Evolutionary conservation across 805 yeast species (phyloP).

Genomic region (Pichia californica): DNA sequence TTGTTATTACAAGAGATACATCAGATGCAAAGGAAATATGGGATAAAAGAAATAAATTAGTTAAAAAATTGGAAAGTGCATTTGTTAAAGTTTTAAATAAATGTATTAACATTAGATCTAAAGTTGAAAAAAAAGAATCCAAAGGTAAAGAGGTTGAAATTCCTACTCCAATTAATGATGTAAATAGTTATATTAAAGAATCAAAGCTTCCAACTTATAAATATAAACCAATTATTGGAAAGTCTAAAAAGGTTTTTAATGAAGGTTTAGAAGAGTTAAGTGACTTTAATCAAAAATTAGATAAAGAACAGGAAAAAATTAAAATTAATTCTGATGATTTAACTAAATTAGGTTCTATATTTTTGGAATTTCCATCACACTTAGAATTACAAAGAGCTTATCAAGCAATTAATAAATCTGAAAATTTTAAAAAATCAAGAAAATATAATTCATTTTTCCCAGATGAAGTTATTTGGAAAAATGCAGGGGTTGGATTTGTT

Average conservation of each 20-base stretch:
- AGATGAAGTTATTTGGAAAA: constrained; percentile 80
- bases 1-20: constrained; percentile 62
- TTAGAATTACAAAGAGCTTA: constrained; percentile 83
- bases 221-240: constrained; percentile 62
- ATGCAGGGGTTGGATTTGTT: constrained; percentile 51
- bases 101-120: constrained; percentile 49
- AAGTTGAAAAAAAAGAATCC: constrained; percentile 39
- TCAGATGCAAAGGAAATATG: constrained; percentile 48
- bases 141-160: constrained; percentile 40
- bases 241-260: constrained; percentile 79
- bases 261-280: constrained; percentile 63
- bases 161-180: constrained; percentile 51
- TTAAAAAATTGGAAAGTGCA: constrained; percentile 58
- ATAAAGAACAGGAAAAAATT: constrained; percentile 42
- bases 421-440: constrained; percentile 39
- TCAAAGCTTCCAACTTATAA: constrained; percentile 84
- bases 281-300: constrained; percentile 62
- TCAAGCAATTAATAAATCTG: constrained; percentile 64
- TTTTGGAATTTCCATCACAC: constrained; percentile 77
- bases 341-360: constrained; percentile 59
- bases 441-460: constrained; percentile 65
- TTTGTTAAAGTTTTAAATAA: constrained; percentile 53
- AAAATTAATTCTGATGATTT: constrained; percentile 37
- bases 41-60: constrained; percentile 57
- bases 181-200: constrained; percentile 54